Evolutionary conservation across 108 stramenopile species (phyloP).

Genomic region (Fragilariopsis cylindrus): DNA sequence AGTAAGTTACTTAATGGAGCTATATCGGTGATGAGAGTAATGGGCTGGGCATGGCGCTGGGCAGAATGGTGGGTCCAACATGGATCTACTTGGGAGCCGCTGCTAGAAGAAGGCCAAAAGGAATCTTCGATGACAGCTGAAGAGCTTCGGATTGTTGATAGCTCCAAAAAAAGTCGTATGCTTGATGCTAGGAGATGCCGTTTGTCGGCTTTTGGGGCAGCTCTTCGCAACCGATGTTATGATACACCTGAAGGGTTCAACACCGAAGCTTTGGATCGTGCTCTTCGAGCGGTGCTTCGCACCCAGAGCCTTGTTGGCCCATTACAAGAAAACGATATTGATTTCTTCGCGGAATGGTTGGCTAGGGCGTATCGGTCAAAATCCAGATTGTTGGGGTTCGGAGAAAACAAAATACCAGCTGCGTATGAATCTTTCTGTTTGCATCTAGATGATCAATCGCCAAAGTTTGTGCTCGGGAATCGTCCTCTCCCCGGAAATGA

Average conservation of each 20-base stretch:
- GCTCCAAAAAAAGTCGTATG: constrained; percentile 64
- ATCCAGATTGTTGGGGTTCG: constrained; percentile 66
- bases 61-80: constrained; percentile 85
- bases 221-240: constrained; percentile 78
- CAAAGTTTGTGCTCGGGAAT: constrained; percentile 69
- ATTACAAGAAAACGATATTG: constrained; percentile 65
- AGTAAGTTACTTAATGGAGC: constrained; percentile 59
- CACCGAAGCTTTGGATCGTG: constrained; percentile 56
- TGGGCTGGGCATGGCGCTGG: constrained; percentile 93
- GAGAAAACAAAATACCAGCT: constrained; percentile 73
- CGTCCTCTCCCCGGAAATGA: constrained; percentile 69
- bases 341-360: constrained; percentile 75
- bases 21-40: constrained; percentile 55
- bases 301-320: constrained; percentile 84
- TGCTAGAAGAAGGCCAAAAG: constrained; percentile 65
- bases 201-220: constrained; percentile 84
- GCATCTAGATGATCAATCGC: constrained; percentile 57
- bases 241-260: constrained; percentile 73
- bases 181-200: constrained; percentile 76
- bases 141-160: constrained; percentile 71
- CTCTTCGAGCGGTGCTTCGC: constrained; percentile 65
- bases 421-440: constrained; percentile 49
- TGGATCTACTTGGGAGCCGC: constrained; percentile 80
- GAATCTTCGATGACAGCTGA: constrained; percentile 78
- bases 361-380: constrained; percentile 80